These are phyloP conservation scores for Hygrophoropsis aurantiaca DNA, from an alignment of 768 basidiomycete species.

Conservation along the genomic window DNA sequence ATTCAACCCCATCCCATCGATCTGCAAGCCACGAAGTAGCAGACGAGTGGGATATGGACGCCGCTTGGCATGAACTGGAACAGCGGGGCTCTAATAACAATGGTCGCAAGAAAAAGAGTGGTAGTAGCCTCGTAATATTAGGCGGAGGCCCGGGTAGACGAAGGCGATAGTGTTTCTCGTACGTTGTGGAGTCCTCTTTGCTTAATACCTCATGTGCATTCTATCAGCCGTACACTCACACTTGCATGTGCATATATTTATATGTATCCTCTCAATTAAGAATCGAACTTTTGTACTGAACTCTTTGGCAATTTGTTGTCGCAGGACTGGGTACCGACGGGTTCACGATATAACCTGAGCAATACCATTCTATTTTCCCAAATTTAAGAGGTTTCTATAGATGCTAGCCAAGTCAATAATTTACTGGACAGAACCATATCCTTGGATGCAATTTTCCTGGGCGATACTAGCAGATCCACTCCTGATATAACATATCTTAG, in stretches of 20 bases:
- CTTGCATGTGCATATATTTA: no score
- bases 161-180: slow-evolving; percentile 29
- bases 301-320: no score
- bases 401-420: neutral
- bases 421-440: slow-evolving; percentile 66
- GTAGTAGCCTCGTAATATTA: slow-evolving; percentile 67
- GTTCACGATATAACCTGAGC: neutral
- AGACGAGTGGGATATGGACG: slow-evolving; percentile 79
- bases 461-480: slow-evolving; percentile 69
- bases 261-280: no score
- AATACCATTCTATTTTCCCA: neutral
- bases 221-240: slow-evolving; percentile 8
- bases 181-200: neutral
- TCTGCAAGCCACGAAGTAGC: slow-evolving; percentile 27
- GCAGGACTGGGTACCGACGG: neutral
- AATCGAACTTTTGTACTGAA: no score
- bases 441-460: slow-evolving; percentile 53
- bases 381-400: neutral
- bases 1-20: slow-evolving; percentile 24
- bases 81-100: slow-evolving; percentile 41
- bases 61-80: slow-evolving; percentile 81
- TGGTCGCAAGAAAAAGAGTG: slow-evolving; percentile 58
- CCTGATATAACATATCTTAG: slow-evolving; percentile 77
- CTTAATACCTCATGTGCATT: slow-evolving; percentile 3
- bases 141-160: slow-evolving; percentile 63